A percentile compares a stretch with the other conserved stretches of the same genome.
These are phyloP conservation scores for Tylopilus sp. DNA, from an alignment of 768 basidiomycete species.

Conservation along the genomic window DNA sequence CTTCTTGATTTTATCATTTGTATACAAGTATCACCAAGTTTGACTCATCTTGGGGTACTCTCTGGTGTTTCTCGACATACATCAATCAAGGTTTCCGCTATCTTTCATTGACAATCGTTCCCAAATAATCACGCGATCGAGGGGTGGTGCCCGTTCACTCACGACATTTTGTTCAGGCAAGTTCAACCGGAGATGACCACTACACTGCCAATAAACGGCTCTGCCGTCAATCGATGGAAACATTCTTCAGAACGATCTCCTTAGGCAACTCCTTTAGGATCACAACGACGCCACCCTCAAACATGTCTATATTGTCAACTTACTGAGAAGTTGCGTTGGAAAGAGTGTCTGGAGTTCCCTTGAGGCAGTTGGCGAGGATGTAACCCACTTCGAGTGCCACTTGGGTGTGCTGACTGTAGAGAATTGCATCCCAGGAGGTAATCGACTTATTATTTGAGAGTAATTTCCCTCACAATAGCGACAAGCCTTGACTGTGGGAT, in stretches of 20 bases:
- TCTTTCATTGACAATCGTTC: neutral
- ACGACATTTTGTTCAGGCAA: neutral
- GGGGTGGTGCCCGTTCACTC: neutral
- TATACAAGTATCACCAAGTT: neutral
- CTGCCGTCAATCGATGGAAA: too few species aligned
- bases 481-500: neutral
- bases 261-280: neutral
- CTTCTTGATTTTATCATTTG: slow-evolving; percentile 7
- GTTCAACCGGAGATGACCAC: neutral
- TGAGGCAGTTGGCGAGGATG: slow-evolving; percentile 5
- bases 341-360: neutral
- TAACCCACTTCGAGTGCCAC: neutral
- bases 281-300: neutral
- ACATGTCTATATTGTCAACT: neutral
- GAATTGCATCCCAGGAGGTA: neutral
- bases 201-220: neutral
- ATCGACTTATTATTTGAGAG: neutral
- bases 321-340: neutral
- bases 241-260: too few species aligned
- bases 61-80: neutral
- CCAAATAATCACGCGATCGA: neutral
- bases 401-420: neutral
- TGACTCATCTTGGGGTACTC: neutral
- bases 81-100: neutral
- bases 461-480: slow-evolving; percentile 5